Percentiles rank a stretch among this genome's conserved stretches.
Conservation (phyloP, 768 basidiomycete species). For the Phaffia tasmanica region DNA sequence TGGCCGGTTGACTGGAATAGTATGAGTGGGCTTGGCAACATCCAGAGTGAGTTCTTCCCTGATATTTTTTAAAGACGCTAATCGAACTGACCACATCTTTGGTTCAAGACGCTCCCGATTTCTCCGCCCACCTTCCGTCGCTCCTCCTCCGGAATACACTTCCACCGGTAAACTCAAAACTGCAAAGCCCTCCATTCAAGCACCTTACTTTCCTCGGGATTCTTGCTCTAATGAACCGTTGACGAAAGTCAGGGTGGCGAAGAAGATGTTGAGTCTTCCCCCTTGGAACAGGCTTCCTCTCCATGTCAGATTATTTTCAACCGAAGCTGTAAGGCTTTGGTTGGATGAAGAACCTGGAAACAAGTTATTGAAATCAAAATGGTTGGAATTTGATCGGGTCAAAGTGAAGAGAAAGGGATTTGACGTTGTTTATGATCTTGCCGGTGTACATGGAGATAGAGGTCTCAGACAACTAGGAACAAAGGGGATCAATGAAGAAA, state of each 20-base stretch:
- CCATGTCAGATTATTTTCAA: conserved; percentile 59
- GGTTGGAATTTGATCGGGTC: not conserved
- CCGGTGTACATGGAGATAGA: conserved; percentile 32
- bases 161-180: conserved; percentile 9
- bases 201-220: conserved; percentile 14
- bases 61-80: conserved; percentile 32
- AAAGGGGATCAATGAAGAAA: conserved; percentile 28
- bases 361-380: conserved; percentile 21
- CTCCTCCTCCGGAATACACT: conserved; percentile 1
- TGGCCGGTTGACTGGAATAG: conserved; percentile 31
- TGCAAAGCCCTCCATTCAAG: conserved; percentile 1
- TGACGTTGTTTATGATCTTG: conserved; percentile 30
- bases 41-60: conserved; percentile 41
- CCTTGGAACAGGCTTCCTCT: conserved; percentile 66
- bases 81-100: conserved; percentile 26
- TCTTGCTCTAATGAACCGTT: conserved; percentile 11
- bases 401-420: conserved; percentile 1
- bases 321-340: conserved; percentile 20
- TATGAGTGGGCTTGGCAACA: conserved; percentile 82
- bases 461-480: conserved; percentile 25
- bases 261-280: conserved; percentile 52
- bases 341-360: conserved; percentile 1
- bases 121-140: too few species aligned
- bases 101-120: not conserved
- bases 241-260: conserved; percentile 43